Base-by-base conservation (phyloP, 768 basidiomycete species). In the Phlebiopsis gigantea region DNA sequence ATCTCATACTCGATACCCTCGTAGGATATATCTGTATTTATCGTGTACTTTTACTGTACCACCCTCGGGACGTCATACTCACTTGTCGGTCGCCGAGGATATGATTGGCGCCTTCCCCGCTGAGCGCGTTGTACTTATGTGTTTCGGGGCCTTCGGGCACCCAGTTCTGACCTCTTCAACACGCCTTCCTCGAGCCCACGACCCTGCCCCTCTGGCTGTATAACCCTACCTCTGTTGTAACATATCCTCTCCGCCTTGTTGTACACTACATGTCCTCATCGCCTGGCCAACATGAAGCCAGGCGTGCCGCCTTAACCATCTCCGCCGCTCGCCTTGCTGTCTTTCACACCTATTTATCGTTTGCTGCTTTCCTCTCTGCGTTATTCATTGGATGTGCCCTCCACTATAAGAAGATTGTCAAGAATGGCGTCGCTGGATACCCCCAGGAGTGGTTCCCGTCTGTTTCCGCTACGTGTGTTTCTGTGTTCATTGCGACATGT, bases 381-480 rank as follows among this genome's bases (percentile, higher is more conserved):
- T 75, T 96, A 26, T 55, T 76, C 22, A 62, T 92, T 29, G 91
- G 84, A 0, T 82, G 79, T 61, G 65, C 75, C 0, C 76, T 89
- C n/a, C 88, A 93, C 67, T 94, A 87, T 74, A 79, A 81, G 61
- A 87, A 87, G 66, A 83, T 96, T 26, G 90, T 93, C 34, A 90
- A 88, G 74, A 96, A 96, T 66, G 81, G 77, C 14, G 79, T 94
- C 10, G 87, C 88, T 48, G 84, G 79, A 14, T 95, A 87, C 64
- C 93, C 93, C 0, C 73, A 91, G 47, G 93, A 96, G 66, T 94
- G 88, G 88, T 90, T 90, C 61, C 93, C 93, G 6, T 93, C 90
- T 4, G 93, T 96, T 8, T 90, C 89, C 39, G 85, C 88, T 12
- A 87, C 89, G 85, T 88, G 66, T 59, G 85, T 75, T 31, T 46